Evolutionary conservation across 495 filamentous ascomycete species (phyloP), one percentile per base, ranked within the genome.

Genomic region (Talaromyces trachyspermus): DNA sequence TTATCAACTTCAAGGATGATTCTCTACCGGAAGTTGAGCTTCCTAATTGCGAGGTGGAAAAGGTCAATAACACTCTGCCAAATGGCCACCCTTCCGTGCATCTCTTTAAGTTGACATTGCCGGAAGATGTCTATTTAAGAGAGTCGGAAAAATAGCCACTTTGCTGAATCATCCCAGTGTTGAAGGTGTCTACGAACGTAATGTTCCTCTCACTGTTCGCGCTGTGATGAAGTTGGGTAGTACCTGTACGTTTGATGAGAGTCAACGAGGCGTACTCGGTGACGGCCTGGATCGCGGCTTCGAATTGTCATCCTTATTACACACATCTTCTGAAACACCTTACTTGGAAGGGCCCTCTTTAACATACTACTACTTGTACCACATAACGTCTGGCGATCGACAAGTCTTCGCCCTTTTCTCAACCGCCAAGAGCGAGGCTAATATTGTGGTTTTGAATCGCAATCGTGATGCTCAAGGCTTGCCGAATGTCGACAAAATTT

Each of bases 401-500:
- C 90, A 99, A 58, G 81, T 97, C 49, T 96, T 95, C 71, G 90
- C 85, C 4, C 57, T 97, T 0, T 95, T 97, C 64, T 97, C 94
- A 2, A 89, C 89, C 2, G 71, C 77, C 1, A 82, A 80, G 51
- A 79, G 84, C 41, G 79, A 88, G 54, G 91, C 91, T 2, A 76
- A 95, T 51, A 77, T 99, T 42, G 71, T 96, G 43, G 81, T 96
- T 12, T 77, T 95, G 23, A 88, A 92, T 57, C 85, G 78, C 53
- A 76, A 74, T 12, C 81, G 80, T 49, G 88, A 92, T 53, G 70
- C 78, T n/a, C 82, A 89, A 53, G 83, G 86, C 15, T 64, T 97
- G 26, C 94, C 92, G 2, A 97, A 95, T 49, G 76, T 95, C 33
- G 84, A 87, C 50, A 95, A 87, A 60, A 80, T 95, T 24, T 99